Conservation (phyloP, 1,284 basidiomycete genomes). For the Trichosporon faecale region DNA sequence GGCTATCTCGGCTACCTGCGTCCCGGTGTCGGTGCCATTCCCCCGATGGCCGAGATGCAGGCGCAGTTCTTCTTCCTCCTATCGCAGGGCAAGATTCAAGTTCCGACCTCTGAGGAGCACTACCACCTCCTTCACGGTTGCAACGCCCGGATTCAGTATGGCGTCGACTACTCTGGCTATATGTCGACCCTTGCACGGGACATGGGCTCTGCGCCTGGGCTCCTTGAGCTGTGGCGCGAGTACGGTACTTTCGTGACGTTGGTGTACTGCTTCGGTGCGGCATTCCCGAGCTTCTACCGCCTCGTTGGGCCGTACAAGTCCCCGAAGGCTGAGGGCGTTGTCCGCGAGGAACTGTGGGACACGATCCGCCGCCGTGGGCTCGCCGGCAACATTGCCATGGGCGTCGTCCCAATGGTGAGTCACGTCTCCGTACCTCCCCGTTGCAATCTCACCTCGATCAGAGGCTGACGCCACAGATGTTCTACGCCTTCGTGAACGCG, state of each 20-base stretch:
- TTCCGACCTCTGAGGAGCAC: conserved; percentile 57
- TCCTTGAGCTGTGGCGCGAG: conserved; percentile 56
- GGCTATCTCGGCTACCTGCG: conserved; percentile 65
- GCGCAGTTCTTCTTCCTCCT: conserved; percentile 62
- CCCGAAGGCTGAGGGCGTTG: conserved; percentile 53
- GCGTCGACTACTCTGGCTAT: conserved; percentile 57
- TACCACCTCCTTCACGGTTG: conserved; percentile 62
- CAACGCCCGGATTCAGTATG: conserved; percentile 62
- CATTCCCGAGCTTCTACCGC: conserved; percentile 64
- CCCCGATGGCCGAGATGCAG: conserved; percentile 66
- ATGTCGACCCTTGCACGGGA: conserved; percentile 63
- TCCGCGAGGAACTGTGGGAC: conserved; percentile 64
- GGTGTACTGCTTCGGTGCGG: conserved; percentile 64
- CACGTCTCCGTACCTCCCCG: background rate
- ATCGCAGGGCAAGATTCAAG: conserved; percentile 54
- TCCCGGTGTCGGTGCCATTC: conserved; percentile 66
- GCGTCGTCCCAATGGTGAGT: conserved; percentile 58
- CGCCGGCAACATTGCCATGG: conserved; percentile 63
- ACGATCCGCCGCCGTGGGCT: conserved; percentile 62
- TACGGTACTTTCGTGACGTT: conserved; percentile 60
- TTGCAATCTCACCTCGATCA: background rate
- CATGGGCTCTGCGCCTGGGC: conserved; percentile 60
- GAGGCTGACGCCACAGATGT: background rate
- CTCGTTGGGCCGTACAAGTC: conserved; percentile 59
- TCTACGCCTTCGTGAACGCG: conserved; percentile 15